Evolutionary conservation across 768 basidiomycete species (phyloP).

Genomic region (Leucogyrophana mollusca): DNA sequence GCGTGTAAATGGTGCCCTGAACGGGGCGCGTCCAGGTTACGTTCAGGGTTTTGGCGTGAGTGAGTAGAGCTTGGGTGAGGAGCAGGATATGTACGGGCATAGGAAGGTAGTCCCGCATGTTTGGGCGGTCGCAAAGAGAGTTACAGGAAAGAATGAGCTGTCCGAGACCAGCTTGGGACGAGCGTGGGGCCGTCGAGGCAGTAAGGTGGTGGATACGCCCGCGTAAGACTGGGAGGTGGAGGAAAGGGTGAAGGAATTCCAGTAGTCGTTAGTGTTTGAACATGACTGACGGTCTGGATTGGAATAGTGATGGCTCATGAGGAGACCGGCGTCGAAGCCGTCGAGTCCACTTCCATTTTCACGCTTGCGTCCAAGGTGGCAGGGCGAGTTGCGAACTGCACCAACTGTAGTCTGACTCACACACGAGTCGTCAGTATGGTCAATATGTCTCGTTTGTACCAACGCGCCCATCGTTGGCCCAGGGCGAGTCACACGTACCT

Average conservation of each 20-base stretch:
- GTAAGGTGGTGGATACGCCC: background rate
- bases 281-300: background rate
- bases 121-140: background rate
- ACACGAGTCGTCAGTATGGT: background rate
- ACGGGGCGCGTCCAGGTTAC: slow-evolving; percentile 29
- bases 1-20: slow-evolving; percentile 20
- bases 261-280: too few species aligned
- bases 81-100: slow-evolving; percentile 5
- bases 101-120: background rate
- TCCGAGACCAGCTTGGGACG: background rate
- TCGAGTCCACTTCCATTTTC: slow-evolving; percentile 51
- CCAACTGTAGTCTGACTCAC: slow-evolving; percentile 48
- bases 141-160: background rate
- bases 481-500: slow-evolving; percentile 35
- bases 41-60: slow-evolving; percentile 2
- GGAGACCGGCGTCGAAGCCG: background rate
- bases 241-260: background rate
- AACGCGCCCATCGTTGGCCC: background rate
- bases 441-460: background rate
- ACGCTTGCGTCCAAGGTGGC: slow-evolving; percentile 23
- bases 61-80: background rate
- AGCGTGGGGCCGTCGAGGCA: background rate
- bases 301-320: background rate
- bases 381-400: slow-evolving; percentile 42
- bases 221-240: background rate